Percentiles rank a stretch among this genome's conserved stretches.
Conservation (phyloP, 768 basidiomycete genomes). For the Mycena epipterygia region DNA sequence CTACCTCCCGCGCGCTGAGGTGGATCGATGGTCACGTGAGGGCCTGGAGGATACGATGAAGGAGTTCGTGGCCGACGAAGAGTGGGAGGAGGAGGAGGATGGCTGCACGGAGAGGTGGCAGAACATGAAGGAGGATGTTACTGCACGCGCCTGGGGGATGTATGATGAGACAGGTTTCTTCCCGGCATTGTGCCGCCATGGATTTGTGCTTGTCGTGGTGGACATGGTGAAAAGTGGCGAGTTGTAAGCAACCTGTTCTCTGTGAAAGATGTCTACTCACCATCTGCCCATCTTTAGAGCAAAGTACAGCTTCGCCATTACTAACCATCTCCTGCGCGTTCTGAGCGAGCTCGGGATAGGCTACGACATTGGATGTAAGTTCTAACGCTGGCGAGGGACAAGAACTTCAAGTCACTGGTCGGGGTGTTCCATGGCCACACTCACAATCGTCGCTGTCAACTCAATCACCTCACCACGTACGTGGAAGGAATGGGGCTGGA, state of each 20-base stretch:
- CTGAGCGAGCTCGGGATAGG: conserved; percentile 1
- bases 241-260: conserved; percentile 44
- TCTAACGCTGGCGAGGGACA: not conserved
- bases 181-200: conserved; percentile 49
- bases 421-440: conserved; percentile 17
- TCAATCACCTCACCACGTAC: conserved; percentile 16
- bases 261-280: not conserved
- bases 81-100: conserved; percentile 2
- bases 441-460: conserved; percentile 22
- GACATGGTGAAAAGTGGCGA: conserved; percentile 54
- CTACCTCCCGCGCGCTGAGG: too few species aligned
- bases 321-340: not conserved
- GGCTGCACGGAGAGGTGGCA: conserved; percentile 23
- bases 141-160: conserved; percentile 48
- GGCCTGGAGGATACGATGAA: not conserved
- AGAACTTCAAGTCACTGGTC: not conserved
- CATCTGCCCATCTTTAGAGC: not conserved
- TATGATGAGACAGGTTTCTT: conserved; percentile 57
- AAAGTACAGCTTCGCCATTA: conserved; percentile 19
- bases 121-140: conserved; percentile 43
- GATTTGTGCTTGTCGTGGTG: conserved; percentile 43
- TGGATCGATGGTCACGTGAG: not conserved
- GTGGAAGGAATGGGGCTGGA: too few species aligned
- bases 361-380: conserved; percentile 35
- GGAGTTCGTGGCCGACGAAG: not conserved